Base-by-base conservation (phyloP, 495 filamentous ascomycete species). In the Astrothelium macrocarpum region DNA sequence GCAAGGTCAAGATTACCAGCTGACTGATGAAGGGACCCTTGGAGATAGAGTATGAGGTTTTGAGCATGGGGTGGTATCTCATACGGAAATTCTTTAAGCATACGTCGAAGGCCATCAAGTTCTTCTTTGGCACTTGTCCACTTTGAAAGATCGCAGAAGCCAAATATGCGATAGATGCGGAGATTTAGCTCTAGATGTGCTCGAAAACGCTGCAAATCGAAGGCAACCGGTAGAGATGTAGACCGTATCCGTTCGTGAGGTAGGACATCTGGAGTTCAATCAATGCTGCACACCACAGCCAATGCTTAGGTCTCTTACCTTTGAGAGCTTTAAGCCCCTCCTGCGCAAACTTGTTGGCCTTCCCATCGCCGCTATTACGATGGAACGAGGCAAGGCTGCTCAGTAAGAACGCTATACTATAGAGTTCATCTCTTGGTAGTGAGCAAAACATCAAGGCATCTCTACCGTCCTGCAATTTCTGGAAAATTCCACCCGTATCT, bases 11-110 rank as follows among this genome's bases (percentile, higher is more conserved):
- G 77, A 49, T 89, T 78, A 25, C 91, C 91, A 2, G 81, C 87
- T 31, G 87, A 90, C 73, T 99, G 95, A 46, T 84, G 76, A 67
- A 91, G 87, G 32, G 88, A 82, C 1, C 88, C 94, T 5, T 79
- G 71, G 9, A 96, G 85, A 72, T 97, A 97, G 0, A 76, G 63
- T 2, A 82, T 77, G 14, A 65, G 29, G 9, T 59, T 72, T 73
- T 9, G 67, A 58, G 80, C 78, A 82, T 63, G 79, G 74, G 5
- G 64, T 7, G 68, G 64, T 53, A 78, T 75, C 34, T 72, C 64
- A 18, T 79, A 70, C 16, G 73, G 7, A 32, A 86, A 85, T 16
- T 78, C 67, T 16, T 56, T 56, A 56, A 56, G 49, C 20, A 29
- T 56, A 20, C 49, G 49, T 56, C 49, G 26, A 11, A 56, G 49